Evolutionary conservation across 768 basidiomycete species (phyloP).

Genomic region (Mycena galericulata): DNA sequence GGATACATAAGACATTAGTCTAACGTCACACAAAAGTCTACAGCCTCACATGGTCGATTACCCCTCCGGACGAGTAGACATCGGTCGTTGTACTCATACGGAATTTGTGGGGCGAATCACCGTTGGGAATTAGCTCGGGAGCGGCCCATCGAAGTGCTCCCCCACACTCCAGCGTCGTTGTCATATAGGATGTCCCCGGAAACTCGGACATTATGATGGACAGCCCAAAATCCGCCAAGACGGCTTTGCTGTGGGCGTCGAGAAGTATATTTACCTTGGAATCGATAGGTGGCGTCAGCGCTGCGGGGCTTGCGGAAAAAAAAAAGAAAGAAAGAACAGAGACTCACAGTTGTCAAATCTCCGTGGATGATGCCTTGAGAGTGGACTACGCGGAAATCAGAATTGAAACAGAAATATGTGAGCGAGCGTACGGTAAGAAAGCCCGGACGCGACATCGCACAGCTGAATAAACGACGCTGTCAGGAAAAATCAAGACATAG

Average conservation of each 20-base stretch:
- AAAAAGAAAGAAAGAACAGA: background rate
- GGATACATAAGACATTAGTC: background rate
- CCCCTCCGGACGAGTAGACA: constrained; percentile 32
- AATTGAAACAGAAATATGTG: background rate
- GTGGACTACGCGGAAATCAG: constrained; percentile 16
- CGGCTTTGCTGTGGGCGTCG: background rate
- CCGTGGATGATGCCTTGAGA: constrained; percentile 18
- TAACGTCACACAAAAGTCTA: background rate
- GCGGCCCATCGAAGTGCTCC: constrained; percentile 33
- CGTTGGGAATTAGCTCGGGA: constrained; percentile 8
- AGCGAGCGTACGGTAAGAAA: background rate
- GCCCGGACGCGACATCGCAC: background rate
- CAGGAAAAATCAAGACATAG: background rate
- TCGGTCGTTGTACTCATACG: background rate
- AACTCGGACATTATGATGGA: constrained; percentile 1
- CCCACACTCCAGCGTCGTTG: constrained; percentile 9
- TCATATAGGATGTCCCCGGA: constrained; percentile 2
- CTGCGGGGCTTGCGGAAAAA: background rate
- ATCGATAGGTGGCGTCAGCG: background rate
- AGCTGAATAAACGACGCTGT: background rate
- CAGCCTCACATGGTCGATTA: constrained; percentile 25
- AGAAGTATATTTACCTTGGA: constrained; percentile 9
- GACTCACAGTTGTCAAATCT: constrained; percentile 16
- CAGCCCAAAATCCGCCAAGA: constrained; percentile 13
- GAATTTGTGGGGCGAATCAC: background rate